These are phyloP conservation scores for Trametes maxima DNA, from an alignment of 768 basidiomycete species.

Conservation along the genomic window DNA sequence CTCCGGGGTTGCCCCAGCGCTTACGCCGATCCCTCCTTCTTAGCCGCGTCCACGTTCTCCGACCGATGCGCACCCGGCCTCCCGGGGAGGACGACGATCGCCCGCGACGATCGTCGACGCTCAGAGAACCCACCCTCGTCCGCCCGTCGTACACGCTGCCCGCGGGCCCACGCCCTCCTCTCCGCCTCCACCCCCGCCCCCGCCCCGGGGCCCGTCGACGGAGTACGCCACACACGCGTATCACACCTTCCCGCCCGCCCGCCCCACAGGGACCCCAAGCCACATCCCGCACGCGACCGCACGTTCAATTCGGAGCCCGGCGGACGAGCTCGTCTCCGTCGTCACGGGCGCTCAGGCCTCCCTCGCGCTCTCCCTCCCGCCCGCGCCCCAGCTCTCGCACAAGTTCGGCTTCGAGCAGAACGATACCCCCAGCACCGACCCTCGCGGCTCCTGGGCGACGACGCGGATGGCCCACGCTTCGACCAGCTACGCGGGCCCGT, in stretches of 20 bases:
- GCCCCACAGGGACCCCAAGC: background rate
- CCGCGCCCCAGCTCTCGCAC: background rate
- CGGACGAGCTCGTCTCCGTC: conserved; percentile 17
- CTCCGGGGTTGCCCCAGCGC: conserved; percentile 10
- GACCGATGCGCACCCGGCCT: conserved; percentile 5
- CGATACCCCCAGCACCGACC: background rate
- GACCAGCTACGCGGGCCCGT: background rate
- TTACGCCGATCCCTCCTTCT: conserved; percentile 10
- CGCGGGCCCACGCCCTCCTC: background rate
- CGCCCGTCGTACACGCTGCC: background rate
- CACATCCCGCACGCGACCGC: conserved; percentile 5
- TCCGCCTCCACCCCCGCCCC: background rate
- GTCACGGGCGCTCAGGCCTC: background rate
- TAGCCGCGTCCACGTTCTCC: conserved; percentile 12
- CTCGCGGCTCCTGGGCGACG: background rate
- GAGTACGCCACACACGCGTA: background rate
- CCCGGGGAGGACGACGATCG: conserved; percentile 9
- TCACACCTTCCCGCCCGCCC: background rate
- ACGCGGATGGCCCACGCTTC: background rate
- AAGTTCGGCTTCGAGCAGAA: background rate
- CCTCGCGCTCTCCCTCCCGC: background rate
- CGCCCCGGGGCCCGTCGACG: background rate
- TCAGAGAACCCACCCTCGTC: background rate
- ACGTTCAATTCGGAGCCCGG: conserved; percentile 11
- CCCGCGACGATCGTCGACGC: conserved; percentile 7